Evolutionary conservation across 2,329 filamentous ascomycete species (phyloP), one percentile per base, ranked within the genome.

Genomic region (Septoria petroselini): DNA sequence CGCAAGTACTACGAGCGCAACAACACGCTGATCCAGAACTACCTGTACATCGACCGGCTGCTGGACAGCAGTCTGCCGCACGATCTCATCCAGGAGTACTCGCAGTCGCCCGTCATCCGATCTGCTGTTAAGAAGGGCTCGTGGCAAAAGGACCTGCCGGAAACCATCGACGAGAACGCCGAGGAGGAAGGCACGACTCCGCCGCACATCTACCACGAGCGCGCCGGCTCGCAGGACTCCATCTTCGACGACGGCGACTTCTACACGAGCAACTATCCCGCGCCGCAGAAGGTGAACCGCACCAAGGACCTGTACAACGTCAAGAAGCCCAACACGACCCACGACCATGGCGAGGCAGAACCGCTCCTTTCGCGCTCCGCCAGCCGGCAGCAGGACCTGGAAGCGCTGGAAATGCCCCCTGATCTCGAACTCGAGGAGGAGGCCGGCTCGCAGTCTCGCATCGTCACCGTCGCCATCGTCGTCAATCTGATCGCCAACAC

Each of bases 61-160:
- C 78, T 97, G 54, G 90, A 95, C 70, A 95, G 89, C 7, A 91
- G 88, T 23, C 80, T 95, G n/a, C 91, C 91, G 1, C 91, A 95
- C 65, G 85, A 91, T 62, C 76, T 97, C 37, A 83, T 97, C 50
- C 91, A 94, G 65, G 91, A 96, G 69, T 96, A 95, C 69, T 84
- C 84, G 57, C 75, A 85, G 56, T 73, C 82, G 41, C 75, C 52
- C 7, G 46, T 43, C 3, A 47, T 37, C 19, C 50, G 54, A 17
- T 48, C 43, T 14, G 45, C 40, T 2, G 41, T 41, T 8, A 45
- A 42, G 29, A 53, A 52, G 23, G 49, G 37, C 8, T 48, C 45
- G 41, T 53, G 50, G 52, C 54, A 58, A 33, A 42, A 64, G 4
- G 79, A 82, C 58, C 78, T 89, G 5, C 86, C 88, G 1, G 76